Conservation (phyloP, 495 filamentous ascomycete species). For the Astrothelium subdiscretum region DNA sequence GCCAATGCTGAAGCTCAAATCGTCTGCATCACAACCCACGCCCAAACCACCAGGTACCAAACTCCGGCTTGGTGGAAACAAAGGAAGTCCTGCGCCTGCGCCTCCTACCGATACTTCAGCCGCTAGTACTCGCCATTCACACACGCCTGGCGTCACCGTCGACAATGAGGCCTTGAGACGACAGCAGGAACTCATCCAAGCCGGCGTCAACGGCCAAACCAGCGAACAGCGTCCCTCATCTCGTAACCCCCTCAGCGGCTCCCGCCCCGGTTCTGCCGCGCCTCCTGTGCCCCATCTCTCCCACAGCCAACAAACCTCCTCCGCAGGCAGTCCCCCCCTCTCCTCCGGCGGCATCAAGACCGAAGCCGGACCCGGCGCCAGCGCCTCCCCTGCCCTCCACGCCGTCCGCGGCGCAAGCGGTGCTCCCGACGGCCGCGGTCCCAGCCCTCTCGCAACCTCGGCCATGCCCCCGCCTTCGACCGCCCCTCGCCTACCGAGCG, state of each 20-base stretch:
- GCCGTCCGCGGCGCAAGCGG: slow-evolving; percentile 9
- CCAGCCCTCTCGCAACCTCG: slow-evolving; percentile 8
- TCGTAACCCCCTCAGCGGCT: slow-evolving; percentile 19
- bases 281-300: slow-evolving; percentile 9
- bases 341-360: slow-evolving; percentile 19
- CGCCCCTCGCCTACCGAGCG: background rate
- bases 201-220: slow-evolving; percentile 32
- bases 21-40: slow-evolving; percentile 24
- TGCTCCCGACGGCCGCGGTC: slow-evolving; percentile 10
- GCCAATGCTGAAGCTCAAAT: slow-evolving; percentile 67
- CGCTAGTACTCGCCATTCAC: slow-evolving; percentile 19
- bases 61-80: slow-evolving; percentile 28
- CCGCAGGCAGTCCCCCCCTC: slow-evolving; percentile 17
- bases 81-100: slow-evolving; percentile 33
- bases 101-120: slow-evolving; percentile 19
- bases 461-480: slow-evolving; percentile 3
- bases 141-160: slow-evolving; percentile 33
- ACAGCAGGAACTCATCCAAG: slow-evolving; percentile 37
- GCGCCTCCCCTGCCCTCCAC: slow-evolving; percentile 16
- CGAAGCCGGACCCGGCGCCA: slow-evolving; percentile 20
- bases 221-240: slow-evolving; percentile 10
- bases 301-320: slow-evolving; percentile 11
- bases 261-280: slow-evolving; percentile 12
- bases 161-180: slow-evolving; percentile 39
- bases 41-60: slow-evolving; percentile 17